phyloP scores from a whole-genome alignment of 2,329 filamentous ascomycete species.

The Pezicula neosporulosa region DNA sequence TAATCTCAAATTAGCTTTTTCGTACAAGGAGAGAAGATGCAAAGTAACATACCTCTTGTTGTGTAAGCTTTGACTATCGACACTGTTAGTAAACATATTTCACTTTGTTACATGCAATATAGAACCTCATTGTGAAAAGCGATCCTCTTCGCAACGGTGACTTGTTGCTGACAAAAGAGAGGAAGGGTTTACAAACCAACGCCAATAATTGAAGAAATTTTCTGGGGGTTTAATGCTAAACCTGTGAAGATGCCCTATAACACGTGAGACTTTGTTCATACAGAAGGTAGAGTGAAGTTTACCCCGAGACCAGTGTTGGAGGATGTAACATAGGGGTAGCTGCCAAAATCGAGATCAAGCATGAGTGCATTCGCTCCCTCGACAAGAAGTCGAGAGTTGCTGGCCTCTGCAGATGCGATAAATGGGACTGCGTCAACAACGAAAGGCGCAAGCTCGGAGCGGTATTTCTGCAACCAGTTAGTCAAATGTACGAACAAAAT shows the following conservation, averaged over 20 bases:
- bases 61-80: slow-evolving; percentile 55
- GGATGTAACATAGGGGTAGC: slow-evolving; percentile 55
- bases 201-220: slow-evolving; percentile 57
- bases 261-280: background rate
- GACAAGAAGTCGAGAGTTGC: slow-evolving; percentile 58
- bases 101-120: no score
- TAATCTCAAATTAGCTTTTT: no score
- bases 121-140: no score
- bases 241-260: slow-evolving; percentile 55
- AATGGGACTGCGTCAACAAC: slow-evolving; percentile 62
- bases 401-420: slow-evolving; percentile 56
- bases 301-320: slow-evolving; percentile 59
- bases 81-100: no score
- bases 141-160: no score
- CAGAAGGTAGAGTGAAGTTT: slow-evolving; percentile 57
- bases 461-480: slow-evolving; percentile 35
- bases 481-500: no score
- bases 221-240: slow-evolving; percentile 54
- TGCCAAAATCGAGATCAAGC: slow-evolving; percentile 59
- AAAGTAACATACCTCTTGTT: slow-evolving; percentile 34
- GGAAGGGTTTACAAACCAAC: slow-evolving; percentile 33
- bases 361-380: slow-evolving; percentile 68
- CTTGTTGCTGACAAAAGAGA: no score
- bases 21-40: no score
- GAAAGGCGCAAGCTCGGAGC: slow-evolving; percentile 53